Evolutionary conservation across 345 rosid species (phyloP), one percentile per base, ranked within the genome.

Genomic region (Laguncularia racemosa): DNA sequence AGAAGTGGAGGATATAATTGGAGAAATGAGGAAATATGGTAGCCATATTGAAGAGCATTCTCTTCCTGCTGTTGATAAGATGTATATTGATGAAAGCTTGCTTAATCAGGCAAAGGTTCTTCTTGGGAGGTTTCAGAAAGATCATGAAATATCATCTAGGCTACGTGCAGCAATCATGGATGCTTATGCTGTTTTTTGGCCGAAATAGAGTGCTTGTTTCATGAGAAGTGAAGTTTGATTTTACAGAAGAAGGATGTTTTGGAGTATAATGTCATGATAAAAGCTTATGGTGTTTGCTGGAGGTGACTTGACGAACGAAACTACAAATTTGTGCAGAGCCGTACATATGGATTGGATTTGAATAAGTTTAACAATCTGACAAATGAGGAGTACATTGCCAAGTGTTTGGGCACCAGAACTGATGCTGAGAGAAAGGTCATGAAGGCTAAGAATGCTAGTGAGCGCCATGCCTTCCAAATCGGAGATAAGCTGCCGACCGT

Each of bases 201-300:
- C 57, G 98, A 91, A 75, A 86, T 95, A 0, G 95, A 91, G 73
- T 66, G 73, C 62, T 70, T 84, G 46, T 85, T 90, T 68, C 63
- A 77, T 51, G 58, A 87, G 16, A 85, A 76, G 64, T 81, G 80
- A 54, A 71, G 64, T 53, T 50, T 61, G 53, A 54, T 44, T 40
- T 78, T 73, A 59, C 79, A 68, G 61, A 81, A 75, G 71, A 85
- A 74, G 59, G 84, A 74, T 71, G 77, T 85, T 64, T 48, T 79
- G 69, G 95, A 88, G 54, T 88, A 84, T 46, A 88, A 91, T 59
- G 91, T 86, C 57, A 84, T 88, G 98, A 61, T 91, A 65, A 91
- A 88, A 78, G 95, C 92, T 59, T 91, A 82, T 71, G 98, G 98
- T n/a, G 98, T 72, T 75, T 50, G 71, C 95, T 46, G 85, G 80